A percentile compares a stretch with the other conserved stretches of the same genome.
phyloP scores from a whole-genome alignment of 169 alveolate species.

The Ichthyophthirius multifiliis region DNA sequence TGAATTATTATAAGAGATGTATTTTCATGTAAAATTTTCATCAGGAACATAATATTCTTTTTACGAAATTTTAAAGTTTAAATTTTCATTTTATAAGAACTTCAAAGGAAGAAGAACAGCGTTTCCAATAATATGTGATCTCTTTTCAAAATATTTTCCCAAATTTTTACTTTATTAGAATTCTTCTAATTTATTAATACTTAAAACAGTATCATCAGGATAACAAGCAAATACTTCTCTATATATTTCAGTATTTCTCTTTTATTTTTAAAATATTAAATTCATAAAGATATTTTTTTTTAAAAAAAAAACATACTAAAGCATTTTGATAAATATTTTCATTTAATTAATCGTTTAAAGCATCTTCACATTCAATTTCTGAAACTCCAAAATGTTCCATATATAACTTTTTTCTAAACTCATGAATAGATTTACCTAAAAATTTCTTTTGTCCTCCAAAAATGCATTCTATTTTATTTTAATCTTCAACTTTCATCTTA shows the following conservation, averaged over 20 bases:
- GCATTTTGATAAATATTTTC: not conserved
- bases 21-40: constrained; percentile 33
- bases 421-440: constrained; percentile 51
- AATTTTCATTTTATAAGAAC: constrained; percentile 20
- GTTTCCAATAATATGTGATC: constrained; percentile 4
- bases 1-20: not conserved
- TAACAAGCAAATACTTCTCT: constrained; percentile 66
- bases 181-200: not conserved
- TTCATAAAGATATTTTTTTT: not conserved
- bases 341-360: not conserved
- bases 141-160: not conserved
- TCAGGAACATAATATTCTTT: constrained; percentile 27
- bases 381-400: constrained; percentile 58
- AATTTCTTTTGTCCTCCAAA: constrained; percentile 45
- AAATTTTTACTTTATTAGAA: constrained; percentile 6
- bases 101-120: constrained; percentile 26
- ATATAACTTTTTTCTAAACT: constrained; percentile 53
- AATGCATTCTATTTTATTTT: constrained; percentile 25
- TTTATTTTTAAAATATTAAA: not conserved
- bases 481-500: constrained; percentile 48
- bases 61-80: constrained; percentile 1
- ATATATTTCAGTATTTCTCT: constrained; percentile 51
- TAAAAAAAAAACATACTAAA: constrained; percentile 1
- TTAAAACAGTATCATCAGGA: constrained; percentile 60
- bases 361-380: constrained; percentile 40